Percentiles rank a stretch among this genome's conserved stretches.
These are phyloP conservation scores for Acmispon strigosus DNA, from an alignment of 306 rosid species.

Conservation along the genomic window DNA sequence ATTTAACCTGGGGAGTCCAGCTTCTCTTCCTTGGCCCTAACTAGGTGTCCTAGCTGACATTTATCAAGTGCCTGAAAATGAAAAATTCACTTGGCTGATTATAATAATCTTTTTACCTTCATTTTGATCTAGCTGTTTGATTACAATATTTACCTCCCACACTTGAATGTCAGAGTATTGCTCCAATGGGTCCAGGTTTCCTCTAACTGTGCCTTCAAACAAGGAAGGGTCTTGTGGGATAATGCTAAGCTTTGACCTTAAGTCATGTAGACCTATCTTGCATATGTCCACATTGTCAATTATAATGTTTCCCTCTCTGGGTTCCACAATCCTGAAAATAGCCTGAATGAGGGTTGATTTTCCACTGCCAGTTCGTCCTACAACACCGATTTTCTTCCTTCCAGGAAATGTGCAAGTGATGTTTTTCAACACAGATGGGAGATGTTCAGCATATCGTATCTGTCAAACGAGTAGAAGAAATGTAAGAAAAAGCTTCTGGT, in stretches of 20 bases:
- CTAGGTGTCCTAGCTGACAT: slow-evolving; percentile 76
- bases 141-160: slow-evolving; percentile 65
- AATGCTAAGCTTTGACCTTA: slow-evolving; percentile 85
- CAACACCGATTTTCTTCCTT: slow-evolving; percentile 80
- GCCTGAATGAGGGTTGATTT: slow-evolving; percentile 96
- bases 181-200: slow-evolving; percentile 72
- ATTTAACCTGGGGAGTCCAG: slow-evolving; percentile 57
- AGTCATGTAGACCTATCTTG: slow-evolving; percentile 86
- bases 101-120: not conserved
- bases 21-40: slow-evolving; percentile 65
- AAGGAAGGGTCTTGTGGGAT: slow-evolving; percentile 90
- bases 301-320: slow-evolving; percentile 75
- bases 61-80: slow-evolving; percentile 70
- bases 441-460: slow-evolving; percentile 94
- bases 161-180: slow-evolving; percentile 57
- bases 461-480: slow-evolving; percentile 21
- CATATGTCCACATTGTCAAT: slow-evolving; percentile 71
- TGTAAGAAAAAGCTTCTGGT: not conserved
- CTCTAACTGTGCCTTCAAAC: slow-evolving; percentile 93
- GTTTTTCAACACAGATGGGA: slow-evolving; percentile 73
- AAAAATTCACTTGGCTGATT: not conserved
- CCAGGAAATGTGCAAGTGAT: slow-evolving; percentile 89
- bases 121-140: not conserved
- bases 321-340: slow-evolving; percentile 82
- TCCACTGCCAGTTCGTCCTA: slow-evolving; percentile 96